Evolutionary conservation across 169 alveolate genomes (phyloP).

Genomic region (Plasmodium yoelii): DNA sequence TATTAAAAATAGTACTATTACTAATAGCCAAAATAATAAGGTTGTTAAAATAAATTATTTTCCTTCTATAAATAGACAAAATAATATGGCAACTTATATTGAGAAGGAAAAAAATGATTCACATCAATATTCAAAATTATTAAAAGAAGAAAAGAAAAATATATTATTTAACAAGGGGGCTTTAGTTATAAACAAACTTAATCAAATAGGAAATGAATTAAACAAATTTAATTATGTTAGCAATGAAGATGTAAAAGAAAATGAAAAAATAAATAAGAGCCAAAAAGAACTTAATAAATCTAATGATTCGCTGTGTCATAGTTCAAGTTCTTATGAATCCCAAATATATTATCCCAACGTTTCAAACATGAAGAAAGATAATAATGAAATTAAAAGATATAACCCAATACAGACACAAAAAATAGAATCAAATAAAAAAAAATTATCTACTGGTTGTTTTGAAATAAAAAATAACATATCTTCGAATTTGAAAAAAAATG

Average conservation of each 20-base stretch:
- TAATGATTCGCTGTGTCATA: conserved; percentile 17
- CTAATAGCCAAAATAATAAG: conserved; percentile 15
- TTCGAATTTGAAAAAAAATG: conserved; percentile 14
- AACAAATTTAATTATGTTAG: neutral
- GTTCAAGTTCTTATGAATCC: conserved; percentile 24
- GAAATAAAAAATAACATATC: neutral
- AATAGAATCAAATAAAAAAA: too few relatives aligned
- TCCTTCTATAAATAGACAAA: conserved; percentile 44
- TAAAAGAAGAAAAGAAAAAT: conserved; percentile 13
- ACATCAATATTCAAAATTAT: conserved; percentile 12
- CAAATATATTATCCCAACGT: conserved; percentile 12
- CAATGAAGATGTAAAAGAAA: conserved; percentile 2
- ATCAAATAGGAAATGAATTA: neutral
- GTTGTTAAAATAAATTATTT: conserved; percentile 19
- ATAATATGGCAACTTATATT: conserved; percentile 11
- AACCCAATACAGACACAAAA: too few relatives aligned
- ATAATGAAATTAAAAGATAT: neutral
- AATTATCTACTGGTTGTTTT: too few relatives aligned
- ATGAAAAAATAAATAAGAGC: neutral
- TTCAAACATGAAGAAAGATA: neutral
- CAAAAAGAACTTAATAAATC: too few relatives aligned
- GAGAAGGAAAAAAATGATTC: conserved; percentile 8
- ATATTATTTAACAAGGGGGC: neutral
- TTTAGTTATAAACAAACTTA: neutral
- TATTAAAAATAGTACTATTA: conserved; percentile 24